These are phyloP conservation scores for Durusdinium trenchii DNA, from an alignment of 73 alveolate species.

Conservation along the genomic window DNA sequence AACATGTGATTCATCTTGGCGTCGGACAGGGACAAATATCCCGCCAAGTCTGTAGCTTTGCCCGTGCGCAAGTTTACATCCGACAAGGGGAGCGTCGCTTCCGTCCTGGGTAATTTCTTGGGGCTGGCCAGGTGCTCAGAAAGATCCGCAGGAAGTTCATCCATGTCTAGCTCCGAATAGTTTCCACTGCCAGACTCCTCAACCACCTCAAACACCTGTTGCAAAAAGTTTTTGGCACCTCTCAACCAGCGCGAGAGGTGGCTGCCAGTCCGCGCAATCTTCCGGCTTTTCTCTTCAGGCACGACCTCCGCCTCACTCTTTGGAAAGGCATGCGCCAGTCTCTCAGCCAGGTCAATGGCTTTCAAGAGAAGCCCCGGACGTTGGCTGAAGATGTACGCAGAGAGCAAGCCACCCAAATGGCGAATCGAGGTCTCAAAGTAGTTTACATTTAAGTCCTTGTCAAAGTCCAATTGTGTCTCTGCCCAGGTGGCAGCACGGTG, in stretches of 20 bases:
- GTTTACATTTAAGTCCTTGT: constrained; percentile 69
- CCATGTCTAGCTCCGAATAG: neutral
- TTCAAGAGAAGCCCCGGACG: constrained; percentile 59
- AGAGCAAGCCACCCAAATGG: constrained; percentile 89
- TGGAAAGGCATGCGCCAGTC: constrained; percentile 24
- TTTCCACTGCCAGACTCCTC: constrained; percentile 36
- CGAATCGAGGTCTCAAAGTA: constrained; percentile 89
- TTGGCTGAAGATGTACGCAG: constrained; percentile 50
- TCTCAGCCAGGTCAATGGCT: constrained; percentile 58
- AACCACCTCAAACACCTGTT: neutral
- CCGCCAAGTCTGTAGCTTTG: constrained; percentile 63
- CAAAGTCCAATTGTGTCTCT: constrained; percentile 43
- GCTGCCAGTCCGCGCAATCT: neutral
- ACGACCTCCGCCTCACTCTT: neutral
- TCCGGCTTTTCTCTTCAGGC: neutral
- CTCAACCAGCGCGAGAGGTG: neutral
- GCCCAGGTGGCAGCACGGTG: constrained; percentile 87
- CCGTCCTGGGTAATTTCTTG: neutral
- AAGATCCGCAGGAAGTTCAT: neutral
- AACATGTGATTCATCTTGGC: neutral
- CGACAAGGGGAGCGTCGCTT: constrained; percentile 59
- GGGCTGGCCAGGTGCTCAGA: neutral
- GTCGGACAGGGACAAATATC: constrained; percentile 75
- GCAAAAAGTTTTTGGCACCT: neutral
- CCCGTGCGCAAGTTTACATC: constrained; percentile 78